A percentile compares a stretch with the other conserved stretches of the same genome.
phyloP scores from a whole-genome alignment of 148 eudicot species.

The Vaccinium corymbosum region DNA sequence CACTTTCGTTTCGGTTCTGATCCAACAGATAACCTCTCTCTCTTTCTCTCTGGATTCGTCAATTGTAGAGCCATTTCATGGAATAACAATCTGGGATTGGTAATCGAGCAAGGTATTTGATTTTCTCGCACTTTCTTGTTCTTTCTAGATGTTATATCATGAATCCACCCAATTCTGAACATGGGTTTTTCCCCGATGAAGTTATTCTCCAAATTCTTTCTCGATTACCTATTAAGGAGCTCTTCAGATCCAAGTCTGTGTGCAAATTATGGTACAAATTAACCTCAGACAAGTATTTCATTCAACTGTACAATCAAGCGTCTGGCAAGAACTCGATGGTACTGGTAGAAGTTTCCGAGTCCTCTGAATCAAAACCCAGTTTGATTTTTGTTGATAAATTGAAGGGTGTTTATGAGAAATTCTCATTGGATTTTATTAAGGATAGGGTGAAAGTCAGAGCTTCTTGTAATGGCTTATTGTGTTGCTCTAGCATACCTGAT shows the following conservation, averaged over 20 bases:
- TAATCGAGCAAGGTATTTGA: conserved; percentile 16
- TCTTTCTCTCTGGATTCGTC: not conserved
- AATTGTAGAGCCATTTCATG: not conserved
- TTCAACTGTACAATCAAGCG: conserved; percentile 45
- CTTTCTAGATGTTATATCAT: conserved; percentile 21
- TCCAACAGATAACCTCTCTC: not conserved
- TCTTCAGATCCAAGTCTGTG: conserved; percentile 61
- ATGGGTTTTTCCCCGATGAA: conserved; percentile 76
- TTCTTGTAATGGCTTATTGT: conserved; percentile 86
- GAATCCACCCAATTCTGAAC: conserved; percentile 36
- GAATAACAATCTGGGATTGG: conserved; percentile 1
- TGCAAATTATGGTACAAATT: conserved; percentile 65
- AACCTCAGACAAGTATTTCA: conserved; percentile 57
- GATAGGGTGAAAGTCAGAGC: conserved; percentile 87
- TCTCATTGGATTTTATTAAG: conserved; percentile 61
- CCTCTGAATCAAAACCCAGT: conserved; percentile 54
- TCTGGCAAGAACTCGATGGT: conserved; percentile 57
- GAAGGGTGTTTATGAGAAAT: conserved; percentile 59
- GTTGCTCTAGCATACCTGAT: conserved; percentile 84
- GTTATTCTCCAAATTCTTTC: conserved; percentile 66
- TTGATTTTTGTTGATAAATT: conserved; percentile 65
- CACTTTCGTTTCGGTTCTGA: not conserved
- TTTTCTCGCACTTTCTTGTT: conserved; percentile 1
- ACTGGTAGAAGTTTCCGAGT: conserved; percentile 63
- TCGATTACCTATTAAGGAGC: conserved; percentile 68